Base-by-base conservation (phyloP, 768 basidiomycete species). In the Leccinum obscurum region DNA sequence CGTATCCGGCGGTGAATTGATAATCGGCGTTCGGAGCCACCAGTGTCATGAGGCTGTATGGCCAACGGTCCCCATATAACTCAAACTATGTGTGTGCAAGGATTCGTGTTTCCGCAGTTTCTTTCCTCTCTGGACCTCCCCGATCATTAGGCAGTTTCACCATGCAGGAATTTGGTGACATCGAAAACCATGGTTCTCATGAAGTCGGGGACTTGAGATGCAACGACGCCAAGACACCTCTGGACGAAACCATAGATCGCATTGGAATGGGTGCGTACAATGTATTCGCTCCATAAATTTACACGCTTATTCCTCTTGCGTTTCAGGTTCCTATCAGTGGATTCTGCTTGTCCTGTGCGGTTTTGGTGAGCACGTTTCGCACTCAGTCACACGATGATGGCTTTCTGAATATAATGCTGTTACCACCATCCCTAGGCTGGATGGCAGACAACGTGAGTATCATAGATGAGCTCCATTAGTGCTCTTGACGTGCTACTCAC, bases 181-280 rank as follows among this genome's bases (percentile, higher is more conserved):
- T 49, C 48, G 48, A 49, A 49, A n/a, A 1, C 46, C 24, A 73
- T 70, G n/a, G 75, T 77, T 51, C 58, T 66, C 74, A 34, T 60
- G 11, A 75, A 71, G 41, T 69, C 14, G 70, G 66, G 6, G 67
- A 66, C 52, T 15, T 35, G 5, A 64, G 62, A 14, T 74, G 34
- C 62, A 46, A 66, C 37, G 84, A 86, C 65, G 72, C 72, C 13
- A 74, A 84, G 58, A 86, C 84, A 17, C 82, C 82, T 66, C 79
- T 95, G 30, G 93, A 95, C 76, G 88, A 80, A 68, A 94, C 93
- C 1, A 93, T 95, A 73, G 92, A 94, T 70, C 82, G 86, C 44
- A 94, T 95, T 69, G 93, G 93, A 35, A 92, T 96, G 93, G 93
- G 92, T 71, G 60, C 56, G 79, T 70, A 6, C 44, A 17, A 5